phyloP scores from a whole-genome alignment of 176 grass and related monocot genomes.

The Hordeum vulgare region MorexV3_pseudomolecules_assembly NC_058524.1:210345100-210345599 shows the following conservation, averaged over 20 bases:
- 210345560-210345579: constrained; percentile 45
- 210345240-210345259: constrained; percentile 75
- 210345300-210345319: constrained; percentile 30
- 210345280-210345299: constrained; percentile 73
- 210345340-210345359: background rate
- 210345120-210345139: background rate
- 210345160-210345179: background rate
- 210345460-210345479: constrained; percentile 92
- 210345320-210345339: background rate
- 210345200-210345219: constrained; percentile 66
- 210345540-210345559: constrained; percentile 71
- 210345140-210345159: background rate
- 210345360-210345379: background rate
- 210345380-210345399: no score
- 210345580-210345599: constrained; percentile 24
- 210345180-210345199: constrained; percentile 63
- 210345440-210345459: constrained; percentile 80
- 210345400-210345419: background rate
- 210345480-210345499: constrained; percentile 51
- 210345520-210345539: constrained; percentile 47
- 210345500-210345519: background rate
- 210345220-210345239: constrained; percentile 72
- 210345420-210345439: constrained; percentile 94
- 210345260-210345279: constrained; percentile 80
- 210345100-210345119: background rate